A percentile compares a stretch with the other conserved stretches of the same genome.
phyloP scores from a whole-genome alignment of 1,284 basidiomycete species.

The Ceratobasidium sp. region DNA sequence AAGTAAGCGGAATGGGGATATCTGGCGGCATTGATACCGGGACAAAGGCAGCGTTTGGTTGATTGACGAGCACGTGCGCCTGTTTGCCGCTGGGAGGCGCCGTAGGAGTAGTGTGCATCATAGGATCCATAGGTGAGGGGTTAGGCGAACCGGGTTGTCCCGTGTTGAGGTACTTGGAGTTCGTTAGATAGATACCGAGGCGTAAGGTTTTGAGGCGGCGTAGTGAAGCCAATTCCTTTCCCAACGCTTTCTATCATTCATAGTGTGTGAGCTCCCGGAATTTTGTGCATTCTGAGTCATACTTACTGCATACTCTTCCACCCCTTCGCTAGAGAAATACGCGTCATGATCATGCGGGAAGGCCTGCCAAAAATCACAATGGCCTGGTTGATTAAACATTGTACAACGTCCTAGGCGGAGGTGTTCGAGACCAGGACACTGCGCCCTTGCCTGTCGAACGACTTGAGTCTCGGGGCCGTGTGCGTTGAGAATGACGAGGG shows the following conservation, averaged over 20 bases:
- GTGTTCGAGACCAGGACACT: neutral
- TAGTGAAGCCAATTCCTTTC: neutral
- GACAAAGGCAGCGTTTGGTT: too few species aligned
- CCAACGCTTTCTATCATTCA: neutral
- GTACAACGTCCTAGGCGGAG: constrained; percentile 8
- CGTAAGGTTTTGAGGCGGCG: neutral
- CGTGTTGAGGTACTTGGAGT: neutral
- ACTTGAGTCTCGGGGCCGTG: constrained; percentile 7
- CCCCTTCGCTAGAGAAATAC: constrained; percentile 1
- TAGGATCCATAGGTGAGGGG: neutral
- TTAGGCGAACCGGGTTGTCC: neutral
- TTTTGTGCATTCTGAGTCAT: neutral
- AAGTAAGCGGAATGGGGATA: neutral
- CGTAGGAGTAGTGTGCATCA: neutral
- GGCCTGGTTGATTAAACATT: neutral
- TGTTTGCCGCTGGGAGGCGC: neutral
- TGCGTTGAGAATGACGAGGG: constrained; percentile 9
- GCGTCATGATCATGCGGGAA: constrained; percentile 13
- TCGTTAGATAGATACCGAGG: constrained; percentile 6
- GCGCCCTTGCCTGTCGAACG: neutral
- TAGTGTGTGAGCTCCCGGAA: too few species aligned
- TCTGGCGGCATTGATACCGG: neutral
- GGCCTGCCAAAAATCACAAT: neutral
- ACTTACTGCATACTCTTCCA: neutral
- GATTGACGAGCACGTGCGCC: neutral